Percentiles rank a stretch among this genome's conserved stretches.
Conservation (phyloP, 331 rosid species). For the Stylosanthes scabra region DNA sequence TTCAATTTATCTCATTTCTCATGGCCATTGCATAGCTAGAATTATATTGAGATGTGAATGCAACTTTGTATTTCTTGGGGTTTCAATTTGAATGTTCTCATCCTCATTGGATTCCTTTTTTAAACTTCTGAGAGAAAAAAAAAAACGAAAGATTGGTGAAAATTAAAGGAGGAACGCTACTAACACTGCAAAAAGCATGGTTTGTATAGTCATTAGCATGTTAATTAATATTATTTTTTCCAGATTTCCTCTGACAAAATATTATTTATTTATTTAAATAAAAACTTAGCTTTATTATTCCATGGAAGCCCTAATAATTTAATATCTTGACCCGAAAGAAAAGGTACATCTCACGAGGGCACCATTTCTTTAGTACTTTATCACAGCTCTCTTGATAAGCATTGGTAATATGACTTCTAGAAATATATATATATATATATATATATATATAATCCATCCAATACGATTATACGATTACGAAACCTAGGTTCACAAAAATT, state of each 20-base stretch:
- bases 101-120: background rate
- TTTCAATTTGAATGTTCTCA: too few relatives aligned
- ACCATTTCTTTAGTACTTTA: conserved; percentile 24
- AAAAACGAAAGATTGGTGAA: too few relatives aligned
- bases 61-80: background rate
- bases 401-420: too few relatives aligned
- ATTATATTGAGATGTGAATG: conserved; percentile 24
- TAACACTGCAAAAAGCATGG: conserved; percentile 17
- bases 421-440: background rate
- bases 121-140: background rate
- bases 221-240: background rate
- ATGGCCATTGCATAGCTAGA: conserved; percentile 20
- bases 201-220: conserved; percentile 4
- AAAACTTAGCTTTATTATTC: background rate
- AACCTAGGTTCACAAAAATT: conserved; percentile 11
- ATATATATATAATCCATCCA: background rate
- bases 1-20: background rate
- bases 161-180: background rate
- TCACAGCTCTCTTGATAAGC: conserved; percentile 22
- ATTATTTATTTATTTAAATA: conserved; percentile 4
- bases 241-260: conserved; percentile 38
- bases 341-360: conserved; percentile 60
- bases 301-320: conserved; percentile 37
- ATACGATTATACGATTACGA: background rate
- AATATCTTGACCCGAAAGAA: conserved; percentile 69